Base-by-base conservation (phyloP, 495 filamentous ascomycete species). In the Penicillium egyptiacum region DNA sequence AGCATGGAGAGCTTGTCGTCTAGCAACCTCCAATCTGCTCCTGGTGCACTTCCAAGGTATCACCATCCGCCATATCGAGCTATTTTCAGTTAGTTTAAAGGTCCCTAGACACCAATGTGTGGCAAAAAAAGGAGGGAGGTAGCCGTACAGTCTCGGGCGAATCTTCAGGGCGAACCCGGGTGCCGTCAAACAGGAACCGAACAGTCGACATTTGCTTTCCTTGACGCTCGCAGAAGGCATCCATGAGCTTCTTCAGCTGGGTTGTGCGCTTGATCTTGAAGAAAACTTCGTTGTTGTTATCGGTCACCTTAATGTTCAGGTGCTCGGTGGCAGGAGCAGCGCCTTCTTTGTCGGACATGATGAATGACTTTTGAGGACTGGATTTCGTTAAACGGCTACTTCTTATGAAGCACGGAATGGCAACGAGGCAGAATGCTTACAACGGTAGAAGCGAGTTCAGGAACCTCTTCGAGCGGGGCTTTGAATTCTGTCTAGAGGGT, bases 181-280 rank as follows among this genome's bases (percentile, higher is more conserved):
- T 86, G 16, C 95, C 95, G 65, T 99, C 95, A 66, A 98, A 99
- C 1, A 99, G 78, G 73, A 99, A 99, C 20, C 95, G 87, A 33
- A 97, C 94, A 3, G 86, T 90, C n/a, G 79, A 80, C 4, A 83
- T 72, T 12, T 85, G 80, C 81, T 97, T 98, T 62, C 95, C 95
- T 62, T 96, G 92, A 2, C 95, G 85, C 58, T 98, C 95, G 70
- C 95, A 99, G 75, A 98, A 99, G 17, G 95, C 95, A 58, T 93
- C 90, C 95, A 99, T 99, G 39, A 99, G 76, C 80, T 99, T 99
- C 77, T 95, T 93, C 28, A 99, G 84, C 65, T 88, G 87, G 1
- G 95, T 99, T 5, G 88, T 91, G 5, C 93, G 88, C 85, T 99
- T 99, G 75, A 99, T 99, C 81, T 99, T 99, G 81, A 99, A 99